Percentiles rank a stretch among this genome's conserved stretches.
Conservation (phyloP, 2,329 filamentous ascomycete genomes). For the Aspergillus sp. region DNA sequence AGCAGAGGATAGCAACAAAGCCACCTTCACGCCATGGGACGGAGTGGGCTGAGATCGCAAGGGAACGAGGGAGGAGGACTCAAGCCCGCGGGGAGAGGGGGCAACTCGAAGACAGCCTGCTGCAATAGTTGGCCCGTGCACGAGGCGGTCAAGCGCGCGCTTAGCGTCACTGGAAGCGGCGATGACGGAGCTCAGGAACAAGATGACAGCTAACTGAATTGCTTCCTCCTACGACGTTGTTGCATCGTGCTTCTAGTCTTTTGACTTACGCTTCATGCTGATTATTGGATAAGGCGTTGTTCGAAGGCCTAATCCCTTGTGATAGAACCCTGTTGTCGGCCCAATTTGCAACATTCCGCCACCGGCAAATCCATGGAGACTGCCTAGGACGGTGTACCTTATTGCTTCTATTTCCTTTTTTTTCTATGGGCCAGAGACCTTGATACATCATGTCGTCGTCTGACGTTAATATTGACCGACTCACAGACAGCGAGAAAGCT, state of each 20-base stretch:
- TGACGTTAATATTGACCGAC: slow-evolving; percentile 54
- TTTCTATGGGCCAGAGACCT: slow-evolving; percentile 17
- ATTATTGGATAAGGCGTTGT: no score
- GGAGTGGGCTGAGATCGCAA: slow-evolving; percentile 10
- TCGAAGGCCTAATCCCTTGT: no score
- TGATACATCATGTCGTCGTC: slow-evolving; percentile 42
- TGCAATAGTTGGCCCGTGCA: slow-evolving; percentile 3
- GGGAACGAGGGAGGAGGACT: slow-evolving; percentile 9
- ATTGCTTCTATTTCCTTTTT: not conserved
- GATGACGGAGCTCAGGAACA: slow-evolving; percentile 15
- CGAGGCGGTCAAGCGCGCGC: slow-evolving; percentile 16
- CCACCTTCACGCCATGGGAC: slow-evolving; percentile 12
- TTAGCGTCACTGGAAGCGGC: slow-evolving; percentile 11
- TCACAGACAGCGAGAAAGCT: slow-evolving; percentile 73
- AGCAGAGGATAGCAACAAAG: slow-evolving; percentile 5
- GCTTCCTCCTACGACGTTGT: not conserved
- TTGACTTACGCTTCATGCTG: not conserved
- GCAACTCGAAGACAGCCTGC: not conserved
- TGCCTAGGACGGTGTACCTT: not conserved
- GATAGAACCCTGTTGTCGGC: not conserved
- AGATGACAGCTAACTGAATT: slow-evolving; percentile 10
- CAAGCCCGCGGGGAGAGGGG: slow-evolving; percentile 13
- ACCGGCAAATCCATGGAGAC: not conserved
- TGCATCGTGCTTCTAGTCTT: not conserved
- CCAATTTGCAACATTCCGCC: not conserved